A percentile compares a stretch with the other conserved stretches of the same genome.
These are phyloP conservation scores for Metschnikowia lochheadii DNA, from an alignment of 805 yeast species.

Conservation along the genomic window DNA sequence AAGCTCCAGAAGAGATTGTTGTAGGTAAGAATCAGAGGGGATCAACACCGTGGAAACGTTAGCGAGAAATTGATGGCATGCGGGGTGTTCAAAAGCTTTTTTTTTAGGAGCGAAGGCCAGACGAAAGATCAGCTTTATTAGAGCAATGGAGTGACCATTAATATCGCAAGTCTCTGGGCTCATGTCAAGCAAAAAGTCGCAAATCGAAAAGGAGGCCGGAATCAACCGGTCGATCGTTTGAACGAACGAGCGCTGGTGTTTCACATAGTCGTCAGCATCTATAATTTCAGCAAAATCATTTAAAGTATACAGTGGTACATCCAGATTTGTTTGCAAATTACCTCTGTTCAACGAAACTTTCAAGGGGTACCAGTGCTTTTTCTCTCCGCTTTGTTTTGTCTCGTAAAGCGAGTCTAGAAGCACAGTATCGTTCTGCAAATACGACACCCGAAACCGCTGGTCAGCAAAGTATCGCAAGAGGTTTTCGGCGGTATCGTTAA, in stretches of 20 bases:
- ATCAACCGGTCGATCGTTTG: conserved; percentile 57
- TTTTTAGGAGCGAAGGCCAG: conserved; percentile 20
- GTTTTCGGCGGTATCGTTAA: conserved; percentile 15
- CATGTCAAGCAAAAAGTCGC: conserved; percentile 30
- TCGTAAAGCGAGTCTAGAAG: conserved; percentile 30
- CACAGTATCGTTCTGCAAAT: conserved; percentile 22
- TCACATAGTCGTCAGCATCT: conserved; percentile 55
- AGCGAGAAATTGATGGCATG: conserved; percentile 28
- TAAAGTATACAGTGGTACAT: conserved; percentile 27
- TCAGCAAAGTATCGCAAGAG: conserved; percentile 29
- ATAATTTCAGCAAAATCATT: conserved; percentile 49
- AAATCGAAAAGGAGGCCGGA: conserved; percentile 30
- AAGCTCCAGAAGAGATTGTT: conserved; percentile 24
- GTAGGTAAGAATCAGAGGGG: conserved; percentile 31
- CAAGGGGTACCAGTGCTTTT: conserved; percentile 8
- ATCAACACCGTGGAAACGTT: conserved; percentile 28
- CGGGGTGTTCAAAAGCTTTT: not conserved
- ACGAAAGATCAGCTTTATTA: conserved; percentile 26
- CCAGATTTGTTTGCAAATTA: conserved; percentile 22
- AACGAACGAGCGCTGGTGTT: conserved; percentile 59
- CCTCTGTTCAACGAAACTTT: conserved; percentile 15
- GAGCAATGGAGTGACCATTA: conserved; percentile 23
- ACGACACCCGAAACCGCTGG: conserved; percentile 32
- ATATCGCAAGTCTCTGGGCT: not conserved
- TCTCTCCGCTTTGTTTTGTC: conserved; percentile 2